Base-by-base conservation (phyloP, 306 rosid species). In the Quercus ilex region DNA sequence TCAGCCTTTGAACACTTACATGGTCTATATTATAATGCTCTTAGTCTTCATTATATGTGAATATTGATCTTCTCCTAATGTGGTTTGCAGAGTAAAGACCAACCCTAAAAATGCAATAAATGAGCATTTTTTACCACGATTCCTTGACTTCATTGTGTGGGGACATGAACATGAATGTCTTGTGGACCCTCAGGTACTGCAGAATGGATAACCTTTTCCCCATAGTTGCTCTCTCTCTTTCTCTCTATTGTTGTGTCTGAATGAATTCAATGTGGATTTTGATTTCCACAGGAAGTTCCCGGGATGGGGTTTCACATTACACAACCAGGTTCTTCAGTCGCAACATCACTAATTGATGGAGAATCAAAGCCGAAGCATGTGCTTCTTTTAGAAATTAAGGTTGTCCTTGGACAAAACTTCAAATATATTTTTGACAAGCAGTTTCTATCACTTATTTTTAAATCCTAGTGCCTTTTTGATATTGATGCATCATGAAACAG, bases 251-350 rank as follows among this genome's bases (percentile, higher is more conserved):
- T 15, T 69, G 43, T 19, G 70, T 67, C 33, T 74, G 63, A 69
- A 62, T 68, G 52, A 81, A 71, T 76, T 69, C 46, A 68, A 73
- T 70, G 56, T 88, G 77, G 77, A 67, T 63, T 74, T 79, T 46
- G 56, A 70, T 78, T 81, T 84, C 76, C 63, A 86, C 86, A 95
- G 99, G 99, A 95, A 88, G 97, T 95, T 88, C 90, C 97, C 9
- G 99, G 98, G 82, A 93, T 93, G 99, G 98, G 99, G 65, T 95
- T 95, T 87, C 99, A 95, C 91, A 92, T 95, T 82, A 85, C 99
- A 28, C 99, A 95, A 79, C 99, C 99, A 77, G 99, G 99, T 71
- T 95, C 99, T 41, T 95, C 99, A 26, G 99, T 95, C 72, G 99
- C 99, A 72, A 95, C 98, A 84, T 95, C 99, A 71, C 92, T 95